phyloP scores from a whole-genome alignment of 2,329 filamentous ascomycete species.

The Ceratocystiopsis minuta region DNA sequence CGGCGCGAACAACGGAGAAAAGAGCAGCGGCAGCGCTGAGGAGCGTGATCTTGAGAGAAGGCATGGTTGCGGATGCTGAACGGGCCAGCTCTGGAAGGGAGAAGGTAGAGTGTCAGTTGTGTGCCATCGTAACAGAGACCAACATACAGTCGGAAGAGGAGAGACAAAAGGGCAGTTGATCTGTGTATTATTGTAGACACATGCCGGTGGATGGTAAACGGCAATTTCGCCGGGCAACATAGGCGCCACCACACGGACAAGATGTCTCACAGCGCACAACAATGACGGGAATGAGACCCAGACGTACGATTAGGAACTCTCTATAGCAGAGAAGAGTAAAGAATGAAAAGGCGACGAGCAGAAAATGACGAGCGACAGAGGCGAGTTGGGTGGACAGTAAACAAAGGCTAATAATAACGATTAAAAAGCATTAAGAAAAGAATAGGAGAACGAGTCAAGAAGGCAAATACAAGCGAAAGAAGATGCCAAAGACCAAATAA shows the following conservation, averaged over 20 bases:
- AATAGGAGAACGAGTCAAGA: neutral
- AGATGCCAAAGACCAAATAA: neutral
- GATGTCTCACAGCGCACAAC: too few relatives aligned
- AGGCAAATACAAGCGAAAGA: neutral
- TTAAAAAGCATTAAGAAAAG: neutral
- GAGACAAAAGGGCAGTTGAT: neutral
- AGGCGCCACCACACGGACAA: too few relatives aligned
- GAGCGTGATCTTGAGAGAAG: constrained; percentile 32
- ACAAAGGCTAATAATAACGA: too few relatives aligned
- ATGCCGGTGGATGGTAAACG: neutral
- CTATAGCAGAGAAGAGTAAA: too few relatives aligned
- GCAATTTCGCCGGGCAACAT: too few relatives aligned
- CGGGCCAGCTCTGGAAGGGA: neutral
- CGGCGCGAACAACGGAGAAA: constrained; percentile 32
- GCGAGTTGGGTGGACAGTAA: too few relatives aligned
- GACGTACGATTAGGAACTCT: too few relatives aligned
- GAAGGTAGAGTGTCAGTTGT: neutral
- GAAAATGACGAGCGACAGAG: neutral
- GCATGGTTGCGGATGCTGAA: constrained; percentile 23
- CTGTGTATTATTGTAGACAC: neutral
- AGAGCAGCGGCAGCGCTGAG: constrained; percentile 37
- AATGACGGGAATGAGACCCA: too few relatives aligned
- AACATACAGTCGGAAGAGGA: neutral
- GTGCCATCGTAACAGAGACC: neutral
- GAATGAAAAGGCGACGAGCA: neutral